Evolutionary conservation across 2,329 filamentous ascomycete species (phyloP), one percentile per base, ranked within the genome.

Genomic region (Diaporthe vaccinii): DNA sequence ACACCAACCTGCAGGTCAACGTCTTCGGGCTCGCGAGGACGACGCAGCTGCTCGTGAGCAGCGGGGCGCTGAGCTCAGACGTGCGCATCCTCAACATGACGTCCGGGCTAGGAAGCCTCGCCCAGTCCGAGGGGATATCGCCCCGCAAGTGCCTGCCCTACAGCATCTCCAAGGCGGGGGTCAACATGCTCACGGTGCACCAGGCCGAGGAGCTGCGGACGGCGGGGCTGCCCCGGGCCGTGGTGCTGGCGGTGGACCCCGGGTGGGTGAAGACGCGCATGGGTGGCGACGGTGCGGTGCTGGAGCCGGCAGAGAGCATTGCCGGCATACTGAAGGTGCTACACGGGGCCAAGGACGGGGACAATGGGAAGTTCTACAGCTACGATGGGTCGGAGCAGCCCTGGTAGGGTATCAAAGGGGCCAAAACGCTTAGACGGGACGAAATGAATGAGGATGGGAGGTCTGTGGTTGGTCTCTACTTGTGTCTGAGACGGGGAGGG

Each of bases 1-100:
- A 81, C 2, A 78, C 82, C n/a, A 84, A 87, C 67, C 84, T 89
- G 68, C 79, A 82, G 36, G 80, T 84, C 77, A 89, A 89, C 73
- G 86, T 88, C 4, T 73, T 88, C 25, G 87, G 87, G 0, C 87
- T 87, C 0, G 86, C 86, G 1, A 86, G 86, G 74, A 82, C 84
- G 9, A 82, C 87, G 0, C 82, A 87, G 78, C 81, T 82, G 1
- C 76, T 89, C 68, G 76, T 81, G 1, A 78, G 79, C 44, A 76
- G 77, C 39, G 77, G 77, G 17, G 65, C 81, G 53, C 78, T 84
- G 55, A 71, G 79, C 20, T 36, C 75, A 0, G 58, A 78, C 9
- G 82, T 81, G 6, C 80, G 83, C 59, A 77, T 84, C 67, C 80
- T 85, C 53, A 87, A 89, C 79, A 82, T 88, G 76, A 85, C 83